A percentile compares a stretch with the other conserved stretches of the same genome.
Evolutionary conservation across 306 rosid species (phyloP).

Genomic region (Prinsepia uniflora): DNA sequence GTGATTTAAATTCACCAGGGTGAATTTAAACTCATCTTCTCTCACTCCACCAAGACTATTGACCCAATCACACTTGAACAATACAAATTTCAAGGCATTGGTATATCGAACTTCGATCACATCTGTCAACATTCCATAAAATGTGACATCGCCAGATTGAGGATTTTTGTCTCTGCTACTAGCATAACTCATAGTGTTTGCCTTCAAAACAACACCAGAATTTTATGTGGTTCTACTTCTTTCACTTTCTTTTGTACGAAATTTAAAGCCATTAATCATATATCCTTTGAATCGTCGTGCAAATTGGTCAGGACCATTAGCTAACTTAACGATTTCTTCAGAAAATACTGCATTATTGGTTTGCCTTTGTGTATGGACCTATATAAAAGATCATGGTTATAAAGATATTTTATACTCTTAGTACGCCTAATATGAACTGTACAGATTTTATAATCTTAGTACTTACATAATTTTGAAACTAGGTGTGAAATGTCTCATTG

Average conservation of each 20-base stretch:
- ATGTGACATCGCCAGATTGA: background rate
- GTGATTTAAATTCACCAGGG: background rate
- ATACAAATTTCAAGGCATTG: constrained; percentile 1
- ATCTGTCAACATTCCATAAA: background rate
- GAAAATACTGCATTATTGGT: background rate
- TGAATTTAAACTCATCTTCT: constrained; percentile 2
- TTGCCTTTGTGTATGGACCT: background rate
- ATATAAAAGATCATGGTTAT: background rate
- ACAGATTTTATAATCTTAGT: no score
- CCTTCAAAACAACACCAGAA: background rate
- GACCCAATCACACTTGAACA: background rate
- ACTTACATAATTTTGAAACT: constrained; percentile 19
- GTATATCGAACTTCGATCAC: background rate
- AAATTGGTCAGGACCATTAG: background rate
- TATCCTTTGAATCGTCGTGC: background rate
- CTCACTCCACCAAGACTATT: background rate
- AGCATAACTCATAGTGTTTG: background rate
- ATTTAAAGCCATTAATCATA: background rate
- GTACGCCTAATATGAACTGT: no score
- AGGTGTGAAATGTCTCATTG: background rate
- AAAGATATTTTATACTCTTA: no score
- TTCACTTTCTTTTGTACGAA: background rate
- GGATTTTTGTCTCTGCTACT: background rate
- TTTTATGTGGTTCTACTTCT: background rate
- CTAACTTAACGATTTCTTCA: background rate